Percentiles rank a stretch among this genome's conserved stretches.
These are phyloP conservation scores for Malus fusca DNA, from an alignment of 306 rosid species.

Conservation along the genomic window DNA sequence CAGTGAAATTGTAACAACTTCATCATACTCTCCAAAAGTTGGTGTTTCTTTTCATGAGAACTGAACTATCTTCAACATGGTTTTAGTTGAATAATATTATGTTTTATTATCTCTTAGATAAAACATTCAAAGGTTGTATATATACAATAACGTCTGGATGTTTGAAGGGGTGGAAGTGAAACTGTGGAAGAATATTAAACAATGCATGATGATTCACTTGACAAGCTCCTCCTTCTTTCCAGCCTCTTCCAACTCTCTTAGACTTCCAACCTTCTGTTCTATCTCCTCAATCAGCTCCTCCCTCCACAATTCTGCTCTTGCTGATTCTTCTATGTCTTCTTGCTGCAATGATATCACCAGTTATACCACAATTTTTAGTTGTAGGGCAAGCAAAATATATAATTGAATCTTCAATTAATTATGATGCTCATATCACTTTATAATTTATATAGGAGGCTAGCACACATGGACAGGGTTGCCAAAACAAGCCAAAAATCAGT, in stretches of 20 bases:
- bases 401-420: no score
- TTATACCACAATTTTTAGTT: neutral
- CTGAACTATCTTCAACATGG: neutral
- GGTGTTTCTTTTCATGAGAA: neutral
- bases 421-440: no score
- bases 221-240: constrained; percentile 43
- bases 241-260: constrained; percentile 71
- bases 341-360: constrained; percentile 40
- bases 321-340: constrained; percentile 68
- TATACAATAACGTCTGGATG: neutral
- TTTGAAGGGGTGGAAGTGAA: neutral
- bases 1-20: neutral
- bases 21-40: neutral
- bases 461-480: neutral
- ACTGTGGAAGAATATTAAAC: neutral
- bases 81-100: neutral
- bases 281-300: constrained; percentile 90
- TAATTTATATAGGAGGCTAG: neutral
- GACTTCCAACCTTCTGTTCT: constrained; percentile 76
- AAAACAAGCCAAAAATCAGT: neutral
- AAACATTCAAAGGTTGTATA: neutral
- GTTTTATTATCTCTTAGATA: neutral
- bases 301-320: constrained; percentile 68
- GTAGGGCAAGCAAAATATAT: neutral
- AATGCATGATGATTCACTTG: constrained; percentile 12